phyloP scores from a whole-genome alignment of 345 rosid species.

The Melaleuca alternifolia region DNA sequence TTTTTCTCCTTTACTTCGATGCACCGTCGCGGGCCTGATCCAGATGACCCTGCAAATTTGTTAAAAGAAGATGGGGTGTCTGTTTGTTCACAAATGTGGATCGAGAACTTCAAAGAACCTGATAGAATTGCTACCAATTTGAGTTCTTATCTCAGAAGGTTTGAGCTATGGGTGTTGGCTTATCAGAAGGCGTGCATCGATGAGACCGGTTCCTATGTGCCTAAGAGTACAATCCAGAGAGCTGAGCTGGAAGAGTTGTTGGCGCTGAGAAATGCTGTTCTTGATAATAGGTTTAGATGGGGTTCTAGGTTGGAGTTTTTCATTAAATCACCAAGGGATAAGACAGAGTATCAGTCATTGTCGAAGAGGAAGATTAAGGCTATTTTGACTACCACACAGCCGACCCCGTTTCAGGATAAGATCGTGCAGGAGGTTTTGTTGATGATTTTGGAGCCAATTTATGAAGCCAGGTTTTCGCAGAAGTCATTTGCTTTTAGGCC shows the following conservation, averaged over 20 bases:
- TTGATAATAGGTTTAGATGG: slow-evolving; percentile 90
- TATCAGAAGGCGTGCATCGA: slow-evolving; percentile 88
- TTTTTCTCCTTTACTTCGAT: slow-evolving; percentile 38
- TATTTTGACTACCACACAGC: slow-evolving; percentile 79
- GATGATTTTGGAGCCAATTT: slow-evolving; percentile 78
- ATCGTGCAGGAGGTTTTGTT: slow-evolving; percentile 86
- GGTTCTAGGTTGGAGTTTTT: slow-evolving; percentile 87
- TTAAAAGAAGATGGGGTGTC: slow-evolving; percentile 93
- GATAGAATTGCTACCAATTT: slow-evolving; percentile 49
- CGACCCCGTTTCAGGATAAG: slow-evolving; percentile 84
- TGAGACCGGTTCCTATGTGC: slow-evolving; percentile 80
- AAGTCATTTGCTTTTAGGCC: slow-evolving; percentile 91
- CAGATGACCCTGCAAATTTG: slow-evolving; percentile 72
- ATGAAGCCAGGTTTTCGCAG: slow-evolving; percentile 77
- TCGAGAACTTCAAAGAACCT: slow-evolving; percentile 42
- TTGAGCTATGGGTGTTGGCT: slow-evolving; percentile 90
- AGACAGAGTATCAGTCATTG: slow-evolving; percentile 70
- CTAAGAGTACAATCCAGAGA: slow-evolving; percentile 71
- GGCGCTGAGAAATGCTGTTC: slow-evolving; percentile 80
- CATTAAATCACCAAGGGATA: slow-evolving; percentile 83
- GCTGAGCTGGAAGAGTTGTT: slow-evolving; percentile 75
- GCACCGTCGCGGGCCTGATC: slow-evolving; percentile 56
- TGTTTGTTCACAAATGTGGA: slow-evolving; percentile 94
- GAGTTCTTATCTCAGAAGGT: slow-evolving; percentile 58
- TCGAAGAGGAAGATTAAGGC: slow-evolving; percentile 95